Percentiles rank a stretch among this genome's conserved stretches.
These are phyloP conservation scores for Pezicula neosporulosa DNA, from an alignment of 2,329 filamentous ascomycete genomes.

Conservation along the genomic window DNA sequence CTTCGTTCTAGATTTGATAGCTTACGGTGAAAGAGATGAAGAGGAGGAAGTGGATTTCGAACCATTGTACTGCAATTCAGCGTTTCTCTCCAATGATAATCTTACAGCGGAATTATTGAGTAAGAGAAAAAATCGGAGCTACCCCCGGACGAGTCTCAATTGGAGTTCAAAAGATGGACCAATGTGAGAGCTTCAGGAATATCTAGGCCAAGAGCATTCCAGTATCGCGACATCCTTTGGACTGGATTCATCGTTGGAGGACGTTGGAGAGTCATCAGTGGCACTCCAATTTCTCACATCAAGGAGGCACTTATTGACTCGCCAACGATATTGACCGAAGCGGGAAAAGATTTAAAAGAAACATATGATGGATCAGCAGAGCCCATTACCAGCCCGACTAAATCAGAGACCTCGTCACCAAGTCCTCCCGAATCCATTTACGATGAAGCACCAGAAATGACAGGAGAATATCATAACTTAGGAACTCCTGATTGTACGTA, in stretches of 20 bases:
- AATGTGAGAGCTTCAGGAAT: conserved; percentile 44
- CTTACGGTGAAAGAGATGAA: conserved; percentile 21
- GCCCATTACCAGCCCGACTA: too few species aligned
- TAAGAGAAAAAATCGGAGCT: conserved; percentile 7
- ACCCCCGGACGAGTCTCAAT: conserved; percentile 38
- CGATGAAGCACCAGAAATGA: too few species aligned
- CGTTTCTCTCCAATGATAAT: conserved; percentile 46
- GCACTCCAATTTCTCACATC: conserved; percentile 32
- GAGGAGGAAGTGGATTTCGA: conserved; percentile 46
- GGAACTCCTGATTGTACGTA: conserved; percentile 5
- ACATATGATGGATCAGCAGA: too few species aligned
- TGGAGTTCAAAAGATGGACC: conserved; percentile 65
- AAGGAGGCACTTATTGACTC: background rate
- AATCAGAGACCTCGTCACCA: too few species aligned
- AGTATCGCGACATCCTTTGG: conserved; percentile 65
- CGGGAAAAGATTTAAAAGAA: too few species aligned
- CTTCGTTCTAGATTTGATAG: conserved; percentile 62
- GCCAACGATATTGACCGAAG: too few species aligned
- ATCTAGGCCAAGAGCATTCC: conserved; percentile 41
- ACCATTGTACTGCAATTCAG: conserved; percentile 64
- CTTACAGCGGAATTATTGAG: conserved; percentile 7
- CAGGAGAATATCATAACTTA: too few species aligned
- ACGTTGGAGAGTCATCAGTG: conserved; percentile 65
- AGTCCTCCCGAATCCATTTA: too few species aligned
- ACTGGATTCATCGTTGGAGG: conserved; percentile 63